Evolutionary conservation across 2,329 filamentous ascomycete genomes (phyloP), one percentile per base, ranked within the genome.

Genomic region (Sporothrix luriei): DNA sequence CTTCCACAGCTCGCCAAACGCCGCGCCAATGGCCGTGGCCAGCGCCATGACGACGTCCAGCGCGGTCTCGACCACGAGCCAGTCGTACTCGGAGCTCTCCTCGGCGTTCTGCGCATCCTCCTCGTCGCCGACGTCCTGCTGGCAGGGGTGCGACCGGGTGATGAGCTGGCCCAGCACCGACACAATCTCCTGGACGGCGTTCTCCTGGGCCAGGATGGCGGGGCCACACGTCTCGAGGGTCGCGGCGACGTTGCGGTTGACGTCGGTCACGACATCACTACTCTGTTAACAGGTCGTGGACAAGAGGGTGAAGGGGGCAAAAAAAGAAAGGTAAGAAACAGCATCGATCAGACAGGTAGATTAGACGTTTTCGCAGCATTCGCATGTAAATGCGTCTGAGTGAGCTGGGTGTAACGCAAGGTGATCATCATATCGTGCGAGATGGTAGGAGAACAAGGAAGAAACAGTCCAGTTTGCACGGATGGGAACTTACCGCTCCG

Each of bases 351-450:
- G 81, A 80, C 81, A 77, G 69, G 78, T 80, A 80, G 84, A 84
- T 80, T 83, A 81, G 33, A 87, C 90, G 93, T 84, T 82, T 96
- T 95, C 90, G 90, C 92, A 93, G 91, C 93, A 97, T 89, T 83
- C 88, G 88, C 91, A 88, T 82, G 83, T 83, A 57, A 33, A 21
- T 51, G 92, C 90, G 90, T 98, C 91, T 92, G 92, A 97, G 94
- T 97, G 94, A 97, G 94, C 94, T 97, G 94, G 93, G 94, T 94
- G 87, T 94, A 94, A 94, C 92, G 92, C 89, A 88, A 83, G 81
- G 84, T 87, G 84, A 82, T 97, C 93, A 97, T 97, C 93, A 93
- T 90, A 14, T 43, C 29, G 40, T 26, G 26, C 51, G 29, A n/a
- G 48, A 40, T 77, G 81, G 65, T 68, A 38, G 69, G 26, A 69